Evolutionary conservation across 2,329 filamentous ascomycete genomes (phyloP).

Genomic region (Eutypella sp.): DNA sequence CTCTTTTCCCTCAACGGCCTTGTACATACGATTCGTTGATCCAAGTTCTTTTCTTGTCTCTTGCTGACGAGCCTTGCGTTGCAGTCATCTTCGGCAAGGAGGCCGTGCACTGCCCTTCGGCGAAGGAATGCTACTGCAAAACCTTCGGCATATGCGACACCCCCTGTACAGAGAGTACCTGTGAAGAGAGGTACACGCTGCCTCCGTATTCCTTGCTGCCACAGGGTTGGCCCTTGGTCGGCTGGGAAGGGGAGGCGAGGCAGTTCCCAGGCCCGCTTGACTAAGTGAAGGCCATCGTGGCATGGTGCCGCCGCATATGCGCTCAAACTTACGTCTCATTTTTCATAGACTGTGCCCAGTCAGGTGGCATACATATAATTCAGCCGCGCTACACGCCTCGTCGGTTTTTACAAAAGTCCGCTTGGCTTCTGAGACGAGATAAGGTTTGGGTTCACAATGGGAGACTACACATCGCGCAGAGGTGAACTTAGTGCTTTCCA

Average conservation of each 20-base stretch:
- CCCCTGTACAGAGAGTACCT: constrained; percentile 39
- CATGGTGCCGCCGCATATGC: no score
- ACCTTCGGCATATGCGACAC: constrained; percentile 57
- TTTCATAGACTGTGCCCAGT: no score
- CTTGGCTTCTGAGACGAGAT: no score
- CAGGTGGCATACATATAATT: no score
- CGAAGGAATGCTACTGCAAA: constrained; percentile 61
- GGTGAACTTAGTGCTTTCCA: no score
- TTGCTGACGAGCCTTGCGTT: background rate
- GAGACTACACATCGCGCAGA: no score
- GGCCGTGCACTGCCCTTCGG: constrained; percentile 55
- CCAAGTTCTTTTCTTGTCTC: constrained; percentile 39
- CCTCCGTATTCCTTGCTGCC: constrained; percentile 55
- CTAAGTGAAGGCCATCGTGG: background rate
- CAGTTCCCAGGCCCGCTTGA: constrained; percentile 18
- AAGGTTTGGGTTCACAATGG: no score
- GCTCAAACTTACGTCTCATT: no score
- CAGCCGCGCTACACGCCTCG: no score
- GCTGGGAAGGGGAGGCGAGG: constrained; percentile 42
- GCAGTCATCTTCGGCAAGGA: constrained; percentile 55
- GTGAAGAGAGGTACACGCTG: constrained; percentile 53
- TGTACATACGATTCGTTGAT: background rate
- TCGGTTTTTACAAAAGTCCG: no score
- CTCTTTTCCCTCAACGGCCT: background rate
- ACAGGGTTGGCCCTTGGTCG: constrained; percentile 54